Percentiles rank a stretch among this genome's conserved stretches.
Conservation (phyloP, 768 basidiomycete species). For the Suillus ampliporus region DNA sequence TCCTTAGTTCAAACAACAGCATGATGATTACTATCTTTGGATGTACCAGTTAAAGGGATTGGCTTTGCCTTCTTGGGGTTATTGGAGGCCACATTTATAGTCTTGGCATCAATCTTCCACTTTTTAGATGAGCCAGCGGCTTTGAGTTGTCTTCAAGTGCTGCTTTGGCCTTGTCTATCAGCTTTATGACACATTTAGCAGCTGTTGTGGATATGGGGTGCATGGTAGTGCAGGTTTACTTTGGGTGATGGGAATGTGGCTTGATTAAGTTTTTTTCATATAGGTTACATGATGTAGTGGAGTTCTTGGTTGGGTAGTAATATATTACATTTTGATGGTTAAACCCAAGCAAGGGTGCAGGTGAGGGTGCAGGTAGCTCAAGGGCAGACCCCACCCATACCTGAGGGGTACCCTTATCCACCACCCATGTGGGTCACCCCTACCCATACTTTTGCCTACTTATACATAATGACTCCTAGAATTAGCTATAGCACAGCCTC, state of each 20-base stretch:
- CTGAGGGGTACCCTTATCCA: not conserved
- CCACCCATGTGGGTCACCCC: not conserved
- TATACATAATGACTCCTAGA: no score
- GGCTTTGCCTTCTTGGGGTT: not conserved
- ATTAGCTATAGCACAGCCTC: no score
- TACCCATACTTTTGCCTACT: constrained; percentile 1
- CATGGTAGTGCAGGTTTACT: not conserved
- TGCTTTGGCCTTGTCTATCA: not conserved
- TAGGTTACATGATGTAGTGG: not conserved
- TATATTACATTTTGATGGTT: not conserved
- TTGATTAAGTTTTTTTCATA: not conserved
- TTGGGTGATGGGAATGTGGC: not conserved
- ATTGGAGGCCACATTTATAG: not conserved
- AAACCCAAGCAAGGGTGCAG: not conserved
- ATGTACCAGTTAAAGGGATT: not conserved
- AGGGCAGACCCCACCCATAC: constrained; percentile 4
- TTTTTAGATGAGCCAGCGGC: not conserved
- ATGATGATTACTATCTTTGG: not conserved
- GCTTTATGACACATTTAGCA: not conserved
- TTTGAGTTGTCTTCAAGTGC: not conserved
- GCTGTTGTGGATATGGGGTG: not conserved
- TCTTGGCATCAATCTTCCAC: not conserved
- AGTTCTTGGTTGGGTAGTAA: not conserved
- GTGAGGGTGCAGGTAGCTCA: not conserved
- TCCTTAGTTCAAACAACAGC: not conserved